Percentiles rank a stretch among this genome's conserved stretches.
phyloP scores from a whole-genome alignment of 805 yeast species.

The Kurtzmaniella cleridarum region DNA sequence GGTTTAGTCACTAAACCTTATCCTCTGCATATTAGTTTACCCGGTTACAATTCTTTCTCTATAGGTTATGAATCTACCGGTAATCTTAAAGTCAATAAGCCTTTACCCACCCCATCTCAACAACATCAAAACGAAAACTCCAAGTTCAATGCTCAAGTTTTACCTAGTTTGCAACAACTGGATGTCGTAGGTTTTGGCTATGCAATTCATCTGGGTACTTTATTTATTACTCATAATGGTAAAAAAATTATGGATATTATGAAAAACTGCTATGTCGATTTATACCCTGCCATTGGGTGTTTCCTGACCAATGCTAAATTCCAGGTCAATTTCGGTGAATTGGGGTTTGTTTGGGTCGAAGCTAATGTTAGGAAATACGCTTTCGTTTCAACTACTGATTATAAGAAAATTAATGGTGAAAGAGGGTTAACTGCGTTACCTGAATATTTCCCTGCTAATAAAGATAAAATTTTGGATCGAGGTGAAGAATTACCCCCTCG shows the following conservation, averaged over 20 bases:
- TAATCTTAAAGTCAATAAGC: conserved; percentile 58
- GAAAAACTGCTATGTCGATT: conserved; percentile 43
- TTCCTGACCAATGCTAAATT: conserved; percentile 38
- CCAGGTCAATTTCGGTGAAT: conserved; percentile 39
- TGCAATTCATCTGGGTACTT: conserved; percentile 41
- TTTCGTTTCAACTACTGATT: conserved; percentile 45
- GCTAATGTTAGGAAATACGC: conserved; percentile 52
- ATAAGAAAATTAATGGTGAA: conserved; percentile 30
- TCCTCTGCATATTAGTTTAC: conserved; percentile 62
- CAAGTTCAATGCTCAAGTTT: conserved; percentile 37
- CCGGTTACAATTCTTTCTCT: conserved; percentile 68
- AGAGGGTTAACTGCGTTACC: conserved; percentile 36
- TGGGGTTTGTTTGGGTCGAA: conserved; percentile 44
- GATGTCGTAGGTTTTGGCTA: conserved; percentile 56
- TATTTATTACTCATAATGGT: conserved; percentile 53
- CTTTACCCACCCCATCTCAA: conserved; percentile 46
- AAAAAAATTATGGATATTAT: conserved; percentile 46
- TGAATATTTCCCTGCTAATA: conserved; percentile 25
- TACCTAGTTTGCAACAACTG: conserved; percentile 48
- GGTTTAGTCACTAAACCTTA: conserved; percentile 71
- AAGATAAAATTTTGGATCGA: conserved; percentile 57
- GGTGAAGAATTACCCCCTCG: conserved; percentile 72
- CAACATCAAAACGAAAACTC: conserved; percentile 39
- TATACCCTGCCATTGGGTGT: conserved; percentile 53
- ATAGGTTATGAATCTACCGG: conserved; percentile 74